Evolutionary conservation across 2,329 filamentous ascomycete genomes (phyloP), one percentile per base, ranked within the genome.

Genomic region (Talaromyces albobiverticillius): DNA sequence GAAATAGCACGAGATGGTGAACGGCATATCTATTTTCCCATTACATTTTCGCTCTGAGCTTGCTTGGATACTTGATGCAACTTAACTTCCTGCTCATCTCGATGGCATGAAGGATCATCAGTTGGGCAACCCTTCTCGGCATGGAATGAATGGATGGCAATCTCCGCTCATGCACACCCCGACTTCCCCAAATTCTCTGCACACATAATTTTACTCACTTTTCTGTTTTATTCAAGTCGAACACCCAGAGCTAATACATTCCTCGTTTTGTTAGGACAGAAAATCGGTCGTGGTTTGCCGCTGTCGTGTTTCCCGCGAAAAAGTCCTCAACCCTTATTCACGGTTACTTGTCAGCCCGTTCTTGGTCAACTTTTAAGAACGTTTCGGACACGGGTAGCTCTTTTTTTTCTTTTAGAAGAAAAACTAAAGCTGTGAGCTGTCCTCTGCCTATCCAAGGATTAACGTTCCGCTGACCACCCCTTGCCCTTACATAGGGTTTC

Each of bases 401-500:
- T 59, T 60, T 59, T 60, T 29, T 10, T 10, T 10, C 26, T 10
- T 55, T 16, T 56, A 58, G n/a, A n/a, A n/a, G n/a, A n/a, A 58
- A 62, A 63, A 56, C 63, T 61, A 60, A 67, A 68, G 71, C 67
- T 59, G 71, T 72, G 60, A 53, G 57, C 48, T 56, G 58, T 57
- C 63, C 65, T 67, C 63, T 49, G 60, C 51, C 63, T 64, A 52
- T 63, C 61, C 60, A 59, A 62, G 63, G 60, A 62, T 48, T 52
- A 57, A 55, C 58, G 45, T 58, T 61, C 64, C 67, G 67, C 68
- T 70, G 67, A 70, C 67, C 61, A 64, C 70, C 61, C 62, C 64
- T 61, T 62, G 61, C 65, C 69, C 71, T 67, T 71, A 61, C 62
- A 66, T 70, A 72, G 69, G 69, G 67, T 70, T 70, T 63, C 65